A percentile compares a stretch with the other conserved stretches of the same genome.
Evolutionary conservation across 1,284 basidiomycete genomes (phyloP).

Genomic region (Sporisorium exsertum): DNA sequence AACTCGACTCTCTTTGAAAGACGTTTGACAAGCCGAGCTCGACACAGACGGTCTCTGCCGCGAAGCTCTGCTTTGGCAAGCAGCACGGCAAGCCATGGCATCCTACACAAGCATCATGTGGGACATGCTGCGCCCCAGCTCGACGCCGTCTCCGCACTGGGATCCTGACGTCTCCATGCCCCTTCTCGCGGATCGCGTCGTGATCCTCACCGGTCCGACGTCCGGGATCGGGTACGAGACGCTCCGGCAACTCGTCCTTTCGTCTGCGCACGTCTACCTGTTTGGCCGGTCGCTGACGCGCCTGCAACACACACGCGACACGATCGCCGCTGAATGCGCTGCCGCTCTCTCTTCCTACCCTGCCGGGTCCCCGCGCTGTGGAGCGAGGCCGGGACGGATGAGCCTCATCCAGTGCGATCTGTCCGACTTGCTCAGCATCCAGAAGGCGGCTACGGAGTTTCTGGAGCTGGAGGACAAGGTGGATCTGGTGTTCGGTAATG

Average conservation of each 20-base stretch:
- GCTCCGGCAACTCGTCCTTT: constrained; percentile 42
- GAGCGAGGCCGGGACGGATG: constrained; percentile 26
- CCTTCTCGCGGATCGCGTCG: constrained; percentile 38
- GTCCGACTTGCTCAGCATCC: constrained; percentile 36
- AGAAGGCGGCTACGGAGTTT: constrained; percentile 35
- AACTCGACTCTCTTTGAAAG: no score
- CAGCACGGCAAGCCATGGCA: no score
- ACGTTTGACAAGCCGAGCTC: no score
- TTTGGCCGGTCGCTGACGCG: constrained; percentile 26
- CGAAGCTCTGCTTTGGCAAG: no score
- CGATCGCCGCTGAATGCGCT: constrained; percentile 16
- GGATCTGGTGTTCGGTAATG: constrained; percentile 55
- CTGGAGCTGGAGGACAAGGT: constrained; percentile 29
- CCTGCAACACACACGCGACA: constrained; percentile 10
- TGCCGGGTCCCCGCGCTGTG: not conserved
- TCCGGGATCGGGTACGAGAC: constrained; percentile 61
- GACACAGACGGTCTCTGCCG: no score
- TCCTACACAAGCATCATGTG: constrained; percentile 28
- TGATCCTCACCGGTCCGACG: constrained; percentile 62
- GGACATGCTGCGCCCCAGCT: constrained; percentile 17
- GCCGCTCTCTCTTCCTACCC: not conserved
- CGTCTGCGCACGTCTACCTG: constrained; percentile 60
- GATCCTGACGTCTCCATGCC: constrained; percentile 28
- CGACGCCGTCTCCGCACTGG: constrained; percentile 15
- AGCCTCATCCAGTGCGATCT: constrained; percentile 51